Evolutionary conservation across 2,329 filamentous ascomycete genomes (phyloP).

Genomic region (Neopestalotiopsis rosae): DNA sequence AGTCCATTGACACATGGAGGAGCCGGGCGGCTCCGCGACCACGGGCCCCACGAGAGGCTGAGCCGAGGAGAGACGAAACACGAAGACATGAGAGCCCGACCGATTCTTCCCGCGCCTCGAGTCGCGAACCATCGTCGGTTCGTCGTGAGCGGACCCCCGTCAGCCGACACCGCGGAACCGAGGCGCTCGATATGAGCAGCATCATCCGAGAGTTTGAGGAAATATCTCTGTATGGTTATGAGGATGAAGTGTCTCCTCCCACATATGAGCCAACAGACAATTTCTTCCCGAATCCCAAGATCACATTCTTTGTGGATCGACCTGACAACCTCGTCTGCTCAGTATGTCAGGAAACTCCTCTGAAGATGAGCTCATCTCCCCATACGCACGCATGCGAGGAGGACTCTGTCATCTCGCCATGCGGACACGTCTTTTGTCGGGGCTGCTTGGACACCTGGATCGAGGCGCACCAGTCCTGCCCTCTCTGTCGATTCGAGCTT

Average conservation of each 20-base stretch:
- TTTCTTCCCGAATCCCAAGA: conserved; percentile 7
- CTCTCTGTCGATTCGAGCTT: conserved; percentile 39
- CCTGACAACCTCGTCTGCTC: conserved; percentile 6
- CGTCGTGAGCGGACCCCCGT: background rate
- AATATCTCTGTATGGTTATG: background rate
- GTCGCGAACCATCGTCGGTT: background rate
- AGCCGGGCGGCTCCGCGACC: background rate
- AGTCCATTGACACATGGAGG: background rate
- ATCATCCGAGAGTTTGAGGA: background rate
- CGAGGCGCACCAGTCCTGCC: conserved; percentile 32
- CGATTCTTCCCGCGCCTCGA: background rate
- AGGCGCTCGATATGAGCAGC: background rate
- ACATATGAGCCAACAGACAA: background rate
- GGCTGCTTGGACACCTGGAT: conserved; percentile 37
- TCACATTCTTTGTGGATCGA: conserved; percentile 10
- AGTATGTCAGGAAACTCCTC: background rate
- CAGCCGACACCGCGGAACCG: background rate
- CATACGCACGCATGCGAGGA: background rate
- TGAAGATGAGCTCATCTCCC: background rate
- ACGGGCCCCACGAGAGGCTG: background rate
- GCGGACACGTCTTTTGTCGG: conserved; percentile 40
- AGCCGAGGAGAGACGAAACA: background rate
- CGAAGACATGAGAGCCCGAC: background rate
- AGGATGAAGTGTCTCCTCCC: background rate
- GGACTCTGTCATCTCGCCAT: conserved; percentile 36